Conservation (phyloP, 2,329 filamentous ascomycete species). For the Neodidymelliopsis sp. region DNA sequence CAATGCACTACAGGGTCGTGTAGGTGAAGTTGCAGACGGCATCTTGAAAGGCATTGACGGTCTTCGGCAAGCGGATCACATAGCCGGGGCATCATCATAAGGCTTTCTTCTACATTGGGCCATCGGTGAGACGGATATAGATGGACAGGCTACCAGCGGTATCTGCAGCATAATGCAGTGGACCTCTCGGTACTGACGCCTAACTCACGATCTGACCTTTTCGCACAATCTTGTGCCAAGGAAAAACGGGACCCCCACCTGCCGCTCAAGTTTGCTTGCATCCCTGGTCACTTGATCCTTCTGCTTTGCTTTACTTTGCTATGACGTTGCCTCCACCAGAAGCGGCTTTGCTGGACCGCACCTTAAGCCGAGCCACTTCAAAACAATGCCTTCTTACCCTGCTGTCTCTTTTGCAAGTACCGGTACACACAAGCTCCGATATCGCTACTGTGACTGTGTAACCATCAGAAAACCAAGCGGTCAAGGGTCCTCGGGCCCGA, state of each 20-base stretch:
- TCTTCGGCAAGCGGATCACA: constrained; percentile 16
- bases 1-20: constrained; percentile 66
- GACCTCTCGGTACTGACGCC: constrained; percentile 10
- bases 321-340: constrained; percentile 21
- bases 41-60: constrained; percentile 45
- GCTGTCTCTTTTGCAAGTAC: not conserved
- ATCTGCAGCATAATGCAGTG: constrained; percentile 16
- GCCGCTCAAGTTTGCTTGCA: constrained; percentile 16
- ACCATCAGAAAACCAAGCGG: not conserved
- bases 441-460: constrained; percentile 4
- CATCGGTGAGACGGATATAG: constrained; percentile 30
- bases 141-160: constrained; percentile 35
- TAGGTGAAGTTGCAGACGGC: constrained; percentile 58
- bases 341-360: constrained; percentile 28
- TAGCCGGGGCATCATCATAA: constrained; percentile 13
- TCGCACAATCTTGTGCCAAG: constrained; percentile 18
- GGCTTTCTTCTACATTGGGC: not conserved
- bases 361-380: constrained; percentile 19
- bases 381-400: not conserved
- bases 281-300: constrained; percentile 30
- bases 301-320: constrained; percentile 15
- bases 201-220: constrained; percentile 11
- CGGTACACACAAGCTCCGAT: constrained; percentile 3
- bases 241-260: constrained; percentile 27
- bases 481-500: constrained; percentile 10